Percentiles rank a stretch among this genome's conserved stretches.
phyloP scores from a whole-genome alignment of 2,329 filamentous ascomycete species.

The Penicillium sp. region DNA sequence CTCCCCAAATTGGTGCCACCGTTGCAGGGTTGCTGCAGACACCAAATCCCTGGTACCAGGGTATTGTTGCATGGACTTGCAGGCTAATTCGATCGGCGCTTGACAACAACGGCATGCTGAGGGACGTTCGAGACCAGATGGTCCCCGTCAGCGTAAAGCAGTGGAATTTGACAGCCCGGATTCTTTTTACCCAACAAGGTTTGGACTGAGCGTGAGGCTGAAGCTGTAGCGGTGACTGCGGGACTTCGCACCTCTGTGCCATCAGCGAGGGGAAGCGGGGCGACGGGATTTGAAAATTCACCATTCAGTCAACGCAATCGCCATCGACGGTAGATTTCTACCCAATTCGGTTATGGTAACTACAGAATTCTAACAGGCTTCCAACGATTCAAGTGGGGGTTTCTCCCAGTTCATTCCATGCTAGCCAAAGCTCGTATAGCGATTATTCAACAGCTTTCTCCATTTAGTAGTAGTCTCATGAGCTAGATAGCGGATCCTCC shows the following conservation, averaged over 20 bases:
- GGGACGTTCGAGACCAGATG: not conserved
- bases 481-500: not conserved
- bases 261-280: too few relatives aligned
- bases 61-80: conserved; percentile 15
- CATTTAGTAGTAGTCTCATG: not conserved
- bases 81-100: not conserved
- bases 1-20: conserved; percentile 5
- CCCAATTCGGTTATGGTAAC: too few relatives aligned
- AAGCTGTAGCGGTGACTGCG: not conserved
- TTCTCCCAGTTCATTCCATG: not conserved
- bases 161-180: not conserved
- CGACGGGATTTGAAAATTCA: too few relatives aligned
- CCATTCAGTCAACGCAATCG: too few relatives aligned
- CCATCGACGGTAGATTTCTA: too few relatives aligned
- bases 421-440: not conserved
- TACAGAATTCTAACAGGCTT: too few relatives aligned
- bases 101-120: not conserved
- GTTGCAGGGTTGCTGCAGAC: conserved; percentile 11
- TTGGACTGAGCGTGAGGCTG: not conserved
- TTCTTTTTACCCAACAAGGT: not conserved
- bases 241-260: too few relatives aligned
- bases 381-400: too few relatives aligned
- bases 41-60: conserved; percentile 13
- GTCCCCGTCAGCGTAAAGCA: not conserved
- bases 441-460: not conserved